Evolutionary conservation across 768 basidiomycete species (phyloP), one percentile per base, ranked within the genome.

Genomic region (Lentinula guzmanii): DNA sequence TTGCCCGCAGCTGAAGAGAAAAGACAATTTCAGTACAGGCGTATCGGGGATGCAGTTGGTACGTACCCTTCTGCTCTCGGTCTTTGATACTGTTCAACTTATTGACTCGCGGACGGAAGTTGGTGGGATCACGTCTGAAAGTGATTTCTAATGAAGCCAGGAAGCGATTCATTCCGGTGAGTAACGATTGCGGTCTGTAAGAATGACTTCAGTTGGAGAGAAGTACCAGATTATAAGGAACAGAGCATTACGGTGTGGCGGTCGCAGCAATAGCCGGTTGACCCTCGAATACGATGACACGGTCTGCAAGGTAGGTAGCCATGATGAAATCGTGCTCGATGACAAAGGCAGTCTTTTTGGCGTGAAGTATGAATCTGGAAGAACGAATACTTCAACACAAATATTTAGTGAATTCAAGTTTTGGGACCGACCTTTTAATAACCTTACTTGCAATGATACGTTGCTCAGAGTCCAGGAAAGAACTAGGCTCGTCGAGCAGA

Each of bases 261-360:
- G 88, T 95, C 16, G 97, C 95, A 55, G 88, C 58, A 54, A 95
- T 74, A 45, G 95, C 95, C 5, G 97, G 96, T 67, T 86, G 74
- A 42, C 92, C 92, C 71, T 91, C 88, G 67, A 93, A 95, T 11
- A 95, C 93, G 62, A 96, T 94, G 68, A 97, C 94, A 51, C 96
- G 90, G 72, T 99, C 97, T 45, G 97, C 96, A 60, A 99, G 90
- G 75, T 99, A 98, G 2, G 96, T 98, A 3, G 96, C 95, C 96
- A 98, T 98, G 79, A 98, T 97, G 75, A 99, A 98, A 79, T 98
- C 96, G 86, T 99, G 97, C 82, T 99, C 97, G 70, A 99, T 98
- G 68, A 99, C 84, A 73, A 99, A 98, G 0, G 97, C 97, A 1
- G 95, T 98, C 78, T 95, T 95, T 81, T 97, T 97, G 13, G 94